Evolutionary conservation across 768 basidiomycete species (phyloP).

Genomic region (Zangia roseola): DNA sequence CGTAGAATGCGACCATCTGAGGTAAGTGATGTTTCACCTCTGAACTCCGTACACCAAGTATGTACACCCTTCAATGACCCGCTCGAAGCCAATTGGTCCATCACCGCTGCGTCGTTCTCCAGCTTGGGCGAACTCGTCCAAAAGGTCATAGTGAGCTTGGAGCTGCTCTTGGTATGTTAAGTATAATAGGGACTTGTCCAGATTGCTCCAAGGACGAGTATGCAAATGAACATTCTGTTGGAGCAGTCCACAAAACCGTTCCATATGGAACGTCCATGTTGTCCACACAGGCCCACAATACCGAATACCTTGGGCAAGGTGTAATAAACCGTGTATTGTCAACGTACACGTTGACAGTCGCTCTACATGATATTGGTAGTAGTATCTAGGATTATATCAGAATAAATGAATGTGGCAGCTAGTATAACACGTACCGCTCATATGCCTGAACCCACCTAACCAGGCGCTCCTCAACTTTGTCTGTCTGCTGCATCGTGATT

Average conservation of each 20-base stretch:
- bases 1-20: conserved; percentile 18
- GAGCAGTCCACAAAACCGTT: conserved; percentile 20
- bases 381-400: background rate
- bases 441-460: conserved; percentile 10
- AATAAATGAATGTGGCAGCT: too few species aligned
- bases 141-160: background rate
- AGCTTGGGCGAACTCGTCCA: conserved; percentile 3
- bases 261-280: conserved; percentile 22
- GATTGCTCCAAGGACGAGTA: conserved; percentile 13
- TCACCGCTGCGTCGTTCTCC: background rate
- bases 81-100: conserved; percentile 4
- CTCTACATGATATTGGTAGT: background rate
- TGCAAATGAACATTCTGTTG: conserved; percentile 9
- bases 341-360: conserved; percentile 10
- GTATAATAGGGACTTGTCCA: conserved; percentile 9
- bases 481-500: background rate
- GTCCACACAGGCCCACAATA: conserved; percentile 18
- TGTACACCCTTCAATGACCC: conserved; percentile 3
- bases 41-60: background rate
- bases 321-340: conserved; percentile 21
- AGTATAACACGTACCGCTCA: too few species aligned
- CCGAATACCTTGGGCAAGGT: conserved; percentile 18
- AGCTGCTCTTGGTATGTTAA: conserved; percentile 7
- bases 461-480: too few species aligned
- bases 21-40: conserved; percentile 6